Percentiles rank a stretch among this genome's conserved stretches.
Evolutionary conservation across 75 land plant genomes (phyloP).

Genomic region (Pinus albicaulis): DNA sequence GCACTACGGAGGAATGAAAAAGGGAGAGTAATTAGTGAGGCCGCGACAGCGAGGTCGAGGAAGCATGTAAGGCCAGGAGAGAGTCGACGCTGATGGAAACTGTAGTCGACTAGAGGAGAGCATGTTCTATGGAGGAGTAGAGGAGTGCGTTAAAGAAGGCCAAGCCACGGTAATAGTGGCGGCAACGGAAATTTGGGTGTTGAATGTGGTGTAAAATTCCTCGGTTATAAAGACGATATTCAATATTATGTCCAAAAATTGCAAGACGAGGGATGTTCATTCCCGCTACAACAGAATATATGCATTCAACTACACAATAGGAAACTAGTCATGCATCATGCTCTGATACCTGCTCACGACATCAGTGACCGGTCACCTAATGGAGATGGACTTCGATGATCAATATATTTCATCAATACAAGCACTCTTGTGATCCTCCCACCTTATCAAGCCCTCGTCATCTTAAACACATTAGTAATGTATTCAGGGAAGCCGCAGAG

Average conservation of each 20-base stretch:
- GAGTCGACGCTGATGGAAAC: no score
- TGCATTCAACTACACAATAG: conserved; percentile 70
- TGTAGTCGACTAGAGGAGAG: no score
- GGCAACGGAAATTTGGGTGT: conserved; percentile 40
- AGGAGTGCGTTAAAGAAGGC: no score
- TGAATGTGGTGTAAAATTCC: conserved; percentile 99
- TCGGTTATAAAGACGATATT: conserved; percentile 91
- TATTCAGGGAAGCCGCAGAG: no score
- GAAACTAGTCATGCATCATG: conserved; percentile 53
- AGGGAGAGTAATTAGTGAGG: no score
- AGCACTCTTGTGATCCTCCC: conserved; percentile 90
- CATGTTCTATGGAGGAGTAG: no score
- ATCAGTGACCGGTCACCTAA: conserved; percentile 93
- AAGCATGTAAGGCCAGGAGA: no score
- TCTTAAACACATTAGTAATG: no score
- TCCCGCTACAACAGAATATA: conserved; percentile 87
- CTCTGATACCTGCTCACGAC: conserved; percentile 89
- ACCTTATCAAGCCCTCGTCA: conserved; percentile 81
- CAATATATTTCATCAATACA: conserved; percentile 75
- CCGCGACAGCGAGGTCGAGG: no score
- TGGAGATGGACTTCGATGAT: conserved; percentile 94
- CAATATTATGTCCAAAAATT: conserved; percentile 60
- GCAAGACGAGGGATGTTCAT: conserved; percentile 52
- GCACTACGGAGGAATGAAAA: no score
- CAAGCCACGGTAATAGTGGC: not conserved